Conservation (phyloP, 2,329 filamentous ascomycete species). For the Hypoxylon sp. region DNA sequence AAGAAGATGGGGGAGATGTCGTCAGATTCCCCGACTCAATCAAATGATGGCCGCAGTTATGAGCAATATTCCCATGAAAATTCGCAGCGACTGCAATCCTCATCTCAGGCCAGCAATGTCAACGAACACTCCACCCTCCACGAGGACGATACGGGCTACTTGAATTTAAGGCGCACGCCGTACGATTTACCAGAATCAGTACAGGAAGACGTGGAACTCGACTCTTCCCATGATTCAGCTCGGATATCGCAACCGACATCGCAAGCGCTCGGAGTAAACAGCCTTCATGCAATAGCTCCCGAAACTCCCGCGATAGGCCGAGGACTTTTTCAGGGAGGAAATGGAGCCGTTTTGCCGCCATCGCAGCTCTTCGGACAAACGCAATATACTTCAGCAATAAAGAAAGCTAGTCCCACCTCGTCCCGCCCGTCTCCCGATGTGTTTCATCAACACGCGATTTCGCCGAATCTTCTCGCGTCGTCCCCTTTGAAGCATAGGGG, state of each 20-base stretch:
- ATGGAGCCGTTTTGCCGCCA: conserved; percentile 51
- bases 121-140: conserved; percentile 54
- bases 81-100: conserved; percentile 43
- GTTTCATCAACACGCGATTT: conserved; percentile 58
- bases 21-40: conserved; percentile 68
- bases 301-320: conserved; percentile 63
- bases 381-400: conserved; percentile 65
- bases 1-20: conserved; percentile 55
- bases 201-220: conserved; percentile 38
- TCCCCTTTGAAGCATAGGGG: conserved; percentile 65
- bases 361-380: conserved; percentile 69
- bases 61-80: conserved; percentile 54
- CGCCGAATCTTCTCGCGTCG: conserved; percentile 57
- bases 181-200: conserved; percentile 44
- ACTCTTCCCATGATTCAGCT: conserved; percentile 40
- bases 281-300: conserved; percentile 47
- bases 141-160: conserved; percentile 63
- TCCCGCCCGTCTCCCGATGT: conserved; percentile 67
- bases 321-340: conserved; percentile 60
- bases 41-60: conserved; percentile 68
- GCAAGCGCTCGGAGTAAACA: conserved; percentile 52
- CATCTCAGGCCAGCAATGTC: conserved; percentile 44
- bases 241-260: conserved; percentile 48
- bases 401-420: conserved; percentile 65
- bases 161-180: conserved; percentile 57